A percentile compares a stretch with the other conserved stretches of the same genome.
phyloP scores from a whole-genome alignment of 148 eudicot genomes.

The Arbutus unedo region DNA sequence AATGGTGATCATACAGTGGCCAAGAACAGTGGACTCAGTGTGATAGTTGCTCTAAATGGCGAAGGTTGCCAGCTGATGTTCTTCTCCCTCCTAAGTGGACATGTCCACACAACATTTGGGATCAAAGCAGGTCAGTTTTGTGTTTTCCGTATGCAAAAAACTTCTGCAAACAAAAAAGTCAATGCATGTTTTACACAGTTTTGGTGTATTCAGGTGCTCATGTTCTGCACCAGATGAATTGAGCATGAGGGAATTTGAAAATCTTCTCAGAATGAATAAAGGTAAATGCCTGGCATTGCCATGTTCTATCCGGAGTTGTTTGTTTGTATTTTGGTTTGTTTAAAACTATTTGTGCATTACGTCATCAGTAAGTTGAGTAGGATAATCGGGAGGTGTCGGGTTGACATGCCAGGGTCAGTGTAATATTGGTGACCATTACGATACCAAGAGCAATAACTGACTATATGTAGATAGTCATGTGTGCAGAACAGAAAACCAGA shows the following conservation, averaged over 20 bases:
- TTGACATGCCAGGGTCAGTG: not conserved
- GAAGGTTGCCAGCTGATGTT: constrained; percentile 63
- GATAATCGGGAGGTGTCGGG: not conserved
- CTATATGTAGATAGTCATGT: not conserved
- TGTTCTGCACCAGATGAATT: constrained; percentile 66
- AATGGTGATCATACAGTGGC: constrained; percentile 32
- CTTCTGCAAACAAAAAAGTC: not conserved
- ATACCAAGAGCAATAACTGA: not conserved
- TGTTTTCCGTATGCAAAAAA: not conserved
- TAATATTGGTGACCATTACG: not conserved
- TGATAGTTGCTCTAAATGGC: constrained; percentile 71
- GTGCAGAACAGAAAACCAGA: not conserved
- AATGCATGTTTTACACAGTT: not conserved
- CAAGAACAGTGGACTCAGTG: constrained; percentile 80
- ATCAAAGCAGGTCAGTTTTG: constrained; percentile 47
- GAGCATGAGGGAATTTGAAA: constrained; percentile 50
- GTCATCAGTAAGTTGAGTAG: not conserved
- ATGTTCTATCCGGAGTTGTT: constrained; percentile 5
- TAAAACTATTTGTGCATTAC: not conserved
- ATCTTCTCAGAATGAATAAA: constrained; percentile 39
- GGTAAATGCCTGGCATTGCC: constrained; percentile 33
- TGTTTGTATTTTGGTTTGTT: not conserved
- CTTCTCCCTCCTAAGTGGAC: constrained; percentile 76
- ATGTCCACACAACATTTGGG: constrained; percentile 65
- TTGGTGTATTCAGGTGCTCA: constrained; percentile 45